Evolutionary conservation across 805 yeast species (phyloP), one percentile per base, ranked within the genome.

Genomic region (Barnettozyma siamensis): DNA sequence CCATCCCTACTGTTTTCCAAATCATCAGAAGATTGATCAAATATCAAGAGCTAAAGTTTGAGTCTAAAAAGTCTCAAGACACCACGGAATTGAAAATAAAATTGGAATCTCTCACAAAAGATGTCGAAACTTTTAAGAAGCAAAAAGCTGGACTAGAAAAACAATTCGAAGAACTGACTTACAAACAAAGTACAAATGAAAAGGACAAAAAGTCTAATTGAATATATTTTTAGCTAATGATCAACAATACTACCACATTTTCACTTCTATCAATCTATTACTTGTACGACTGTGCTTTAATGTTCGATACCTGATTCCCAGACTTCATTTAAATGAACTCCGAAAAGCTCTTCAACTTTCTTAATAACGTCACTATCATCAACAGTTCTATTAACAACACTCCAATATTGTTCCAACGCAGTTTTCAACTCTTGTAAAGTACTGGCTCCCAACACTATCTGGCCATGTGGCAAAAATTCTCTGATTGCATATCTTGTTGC

Each of bases 371-470:
- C 52, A 7, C 62, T 54, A 15, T 64, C 60, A 33, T 57, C 54
- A 11, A 56, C 38, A 6, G 47, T 45, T 13, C 59, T 54, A 15
- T 57, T 54, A 19, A 64, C 54, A 11, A 78, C 78, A 12, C 54
- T 54, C 68, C 78, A 69, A 55, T 76, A 83, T 48, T 76, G 79
- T 0, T 56, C 54, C 12, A 83, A 60, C 0, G 95, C 95, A 31
- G 63, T 66, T 15, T 75, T 60, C 42, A 89, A 69, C 56, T 89
- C 96, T 5, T 55, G 60, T 3, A 81, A 57, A 21, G 64, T 74
- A 33, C 89, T 78, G 21, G 85, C 79, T 2, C 98, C 98, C 35
- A 89, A 63, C 3, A 89, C 93, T 2, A 89, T 78, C 2, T 48
- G 46, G 0, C 85, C 84, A 31, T 58, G 54, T 31, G 55, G 51